These are phyloP conservation scores for Leishmania turanica DNA, from an alignment of 208 protist genomes.

Conservation along the genomic window DNA sequence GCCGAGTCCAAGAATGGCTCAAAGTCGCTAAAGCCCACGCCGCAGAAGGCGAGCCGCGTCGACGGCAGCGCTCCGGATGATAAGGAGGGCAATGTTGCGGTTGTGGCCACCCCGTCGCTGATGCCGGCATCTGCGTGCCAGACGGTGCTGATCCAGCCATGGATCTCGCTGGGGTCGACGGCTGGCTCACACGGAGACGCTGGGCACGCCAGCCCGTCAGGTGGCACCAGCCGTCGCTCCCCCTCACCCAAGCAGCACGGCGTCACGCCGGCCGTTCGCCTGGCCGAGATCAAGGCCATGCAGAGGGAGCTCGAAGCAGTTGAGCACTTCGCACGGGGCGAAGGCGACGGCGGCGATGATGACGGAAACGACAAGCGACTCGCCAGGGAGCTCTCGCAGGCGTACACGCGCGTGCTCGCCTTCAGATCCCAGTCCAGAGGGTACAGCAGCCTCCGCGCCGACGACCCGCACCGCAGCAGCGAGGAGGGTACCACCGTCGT, in stretches of 20 bases:
- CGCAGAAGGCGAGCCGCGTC: background rate
- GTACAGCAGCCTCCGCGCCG: background rate
- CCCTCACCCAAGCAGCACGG: background rate
- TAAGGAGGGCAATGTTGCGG: background rate
- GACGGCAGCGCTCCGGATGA: background rate
- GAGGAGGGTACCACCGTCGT: background rate
- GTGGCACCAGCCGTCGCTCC: background rate
- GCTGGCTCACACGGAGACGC: background rate
- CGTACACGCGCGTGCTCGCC: slow-evolving; percentile 19
- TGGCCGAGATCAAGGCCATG: slow-evolving; percentile 19
- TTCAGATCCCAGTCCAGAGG: background rate
- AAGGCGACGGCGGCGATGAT: background rate
- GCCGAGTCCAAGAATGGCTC: background rate
- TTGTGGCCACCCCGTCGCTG: background rate
- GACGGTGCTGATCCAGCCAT: slow-evolving; percentile 24
- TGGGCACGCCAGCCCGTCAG: background rate
- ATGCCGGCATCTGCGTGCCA: slow-evolving; percentile 5
- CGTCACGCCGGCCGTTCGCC: background rate
- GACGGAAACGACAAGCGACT: slow-evolving; percentile 23
- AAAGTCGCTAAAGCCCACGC: background rate
- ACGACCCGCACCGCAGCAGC: background rate
- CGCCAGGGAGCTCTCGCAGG: slow-evolving; percentile 21
- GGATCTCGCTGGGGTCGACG: slow-evolving; percentile 8
- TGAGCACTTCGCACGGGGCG: slow-evolving; percentile 5
- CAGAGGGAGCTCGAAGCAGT: slow-evolving; percentile 18